These are phyloP conservation scores for Neofusicoccum sp. DNA, from an alignment of 2,329 filamentous ascomycete species.

Conservation along the genomic window DNA sequence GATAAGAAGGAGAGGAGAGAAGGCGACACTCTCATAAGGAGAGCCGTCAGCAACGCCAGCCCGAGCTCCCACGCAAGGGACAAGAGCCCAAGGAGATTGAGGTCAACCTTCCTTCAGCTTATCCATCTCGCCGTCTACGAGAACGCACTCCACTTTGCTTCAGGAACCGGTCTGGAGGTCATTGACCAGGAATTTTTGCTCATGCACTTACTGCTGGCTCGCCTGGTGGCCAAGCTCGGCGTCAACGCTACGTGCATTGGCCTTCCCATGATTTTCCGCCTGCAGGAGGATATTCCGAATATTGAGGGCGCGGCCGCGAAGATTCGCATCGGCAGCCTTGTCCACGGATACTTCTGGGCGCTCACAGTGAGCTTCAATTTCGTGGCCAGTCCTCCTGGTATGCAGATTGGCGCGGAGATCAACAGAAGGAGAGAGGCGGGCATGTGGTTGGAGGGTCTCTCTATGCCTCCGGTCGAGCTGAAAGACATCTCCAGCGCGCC, in stretches of 20 bases:
- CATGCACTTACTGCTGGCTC: constrained; percentile 74
- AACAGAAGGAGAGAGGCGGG: constrained; percentile 70
- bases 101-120: constrained; percentile 76
- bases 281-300: constrained; percentile 78
- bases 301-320: constrained; percentile 69
- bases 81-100: constrained; percentile 47
- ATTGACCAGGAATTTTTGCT: constrained; percentile 67
- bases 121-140: constrained; percentile 91
- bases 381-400: constrained; percentile 68
- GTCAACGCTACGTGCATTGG: constrained; percentile 80
- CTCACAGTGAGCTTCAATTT: constrained; percentile 78
- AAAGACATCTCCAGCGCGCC: constrained; percentile 53
- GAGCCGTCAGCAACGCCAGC: constrained; percentile 19
- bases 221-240: constrained; percentile 74
- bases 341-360: constrained; percentile 87
- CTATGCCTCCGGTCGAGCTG: constrained; percentile 68
- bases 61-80: constrained; percentile 1
- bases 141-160: constrained; percentile 72
- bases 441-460: constrained; percentile 77
- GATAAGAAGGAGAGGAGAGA: constrained; percentile 48
- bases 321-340: constrained; percentile 78
- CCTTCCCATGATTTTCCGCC: constrained; percentile 82
- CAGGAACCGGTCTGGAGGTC: constrained; percentile 35
- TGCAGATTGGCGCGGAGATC: constrained; percentile 75
- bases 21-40: constrained; percentile 46